phyloP scores from a whole-genome alignment of 306 rosid genomes.

The Castanea sativa region DNA sequence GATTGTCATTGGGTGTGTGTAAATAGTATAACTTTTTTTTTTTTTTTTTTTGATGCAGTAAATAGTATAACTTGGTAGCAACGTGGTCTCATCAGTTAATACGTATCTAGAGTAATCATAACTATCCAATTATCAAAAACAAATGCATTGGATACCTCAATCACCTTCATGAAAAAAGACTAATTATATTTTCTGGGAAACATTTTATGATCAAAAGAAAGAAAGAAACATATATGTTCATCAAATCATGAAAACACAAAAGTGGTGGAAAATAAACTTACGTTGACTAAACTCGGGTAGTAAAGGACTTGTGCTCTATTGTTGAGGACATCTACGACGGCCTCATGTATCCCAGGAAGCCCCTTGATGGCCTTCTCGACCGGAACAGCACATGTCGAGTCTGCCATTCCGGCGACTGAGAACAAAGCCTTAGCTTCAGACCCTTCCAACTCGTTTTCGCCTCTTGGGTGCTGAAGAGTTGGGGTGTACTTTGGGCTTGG shows the following conservation, averaged over 20 bases:
- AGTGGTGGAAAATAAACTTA: slow-evolving; percentile 19
- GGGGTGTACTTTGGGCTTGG: slow-evolving; percentile 60
- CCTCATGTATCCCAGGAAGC: slow-evolving; percentile 67
- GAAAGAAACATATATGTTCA: neutral
- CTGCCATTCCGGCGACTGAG: slow-evolving; percentile 58
- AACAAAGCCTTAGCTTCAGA: slow-evolving; percentile 44
- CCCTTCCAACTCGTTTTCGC: neutral
- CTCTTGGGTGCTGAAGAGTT: slow-evolving; percentile 49
- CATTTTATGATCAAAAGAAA: too few relatives aligned
- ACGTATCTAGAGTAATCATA: too few relatives aligned
- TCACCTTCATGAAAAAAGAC: too few relatives aligned
- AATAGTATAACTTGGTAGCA: too few relatives aligned
- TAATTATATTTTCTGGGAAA: too few relatives aligned
- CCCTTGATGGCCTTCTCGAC: slow-evolving; percentile 68
- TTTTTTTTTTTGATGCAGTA: too few relatives aligned
- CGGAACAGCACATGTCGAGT: slow-evolving; percentile 70
- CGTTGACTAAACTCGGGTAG: slow-evolving; percentile 48
- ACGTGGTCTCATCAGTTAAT: too few relatives aligned
- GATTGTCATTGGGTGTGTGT: too few relatives aligned
- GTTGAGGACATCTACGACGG: slow-evolving; percentile 60
- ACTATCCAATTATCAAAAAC: too few relatives aligned
- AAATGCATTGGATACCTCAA: too few relatives aligned
- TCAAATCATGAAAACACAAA: neutral
- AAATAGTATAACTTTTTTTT: too few relatives aligned
- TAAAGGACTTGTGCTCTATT: slow-evolving; percentile 56